Conservation (phyloP, 805 yeast species). For the Nakazawaea ishiwadae region DNA sequence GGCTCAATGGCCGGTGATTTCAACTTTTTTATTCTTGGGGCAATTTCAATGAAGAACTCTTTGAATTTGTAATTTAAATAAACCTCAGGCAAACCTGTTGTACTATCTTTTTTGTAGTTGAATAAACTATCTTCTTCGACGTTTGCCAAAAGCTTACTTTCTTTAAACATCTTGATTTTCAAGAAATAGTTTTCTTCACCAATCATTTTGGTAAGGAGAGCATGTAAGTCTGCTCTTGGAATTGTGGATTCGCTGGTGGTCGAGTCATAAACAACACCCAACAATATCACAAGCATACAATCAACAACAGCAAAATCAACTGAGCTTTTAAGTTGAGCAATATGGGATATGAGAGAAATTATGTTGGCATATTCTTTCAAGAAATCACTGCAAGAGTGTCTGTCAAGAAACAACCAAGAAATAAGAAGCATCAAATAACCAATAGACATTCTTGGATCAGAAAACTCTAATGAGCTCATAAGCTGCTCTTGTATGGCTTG, state of each 20-base stretch:
- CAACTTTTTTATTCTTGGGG: constrained; percentile 60
- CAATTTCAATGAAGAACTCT: constrained; percentile 63
- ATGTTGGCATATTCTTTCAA: constrained; percentile 62
- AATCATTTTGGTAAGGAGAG: constrained; percentile 60
- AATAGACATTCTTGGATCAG: constrained; percentile 71
- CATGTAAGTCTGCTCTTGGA: constrained; percentile 53
- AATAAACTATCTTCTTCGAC: constrained; percentile 48
- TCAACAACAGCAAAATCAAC: constrained; percentile 56
- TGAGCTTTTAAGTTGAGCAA: constrained; percentile 42
- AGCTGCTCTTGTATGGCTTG: constrained; percentile 77
- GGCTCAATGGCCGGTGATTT: constrained; percentile 78
- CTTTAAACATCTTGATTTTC: constrained; percentile 69
- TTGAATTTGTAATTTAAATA: constrained; percentile 67
- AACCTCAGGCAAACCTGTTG: constrained; percentile 81
- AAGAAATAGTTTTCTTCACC: constrained; percentile 78
- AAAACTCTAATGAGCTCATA: constrained; percentile 52
- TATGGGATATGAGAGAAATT: constrained; percentile 62
- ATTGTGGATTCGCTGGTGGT: constrained; percentile 57
- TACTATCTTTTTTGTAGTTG: constrained; percentile 54
- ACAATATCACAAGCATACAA: constrained; percentile 64
- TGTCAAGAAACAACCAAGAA: constrained; percentile 75
- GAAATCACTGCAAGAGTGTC: constrained; percentile 70
- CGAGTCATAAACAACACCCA: constrained; percentile 83
- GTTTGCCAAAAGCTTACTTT: constrained; percentile 47
- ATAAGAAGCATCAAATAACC: constrained; percentile 74